Evolutionary conservation across 345 rosid species (phyloP).

Genomic region (Bruguiera gymnorhiza): DNA sequence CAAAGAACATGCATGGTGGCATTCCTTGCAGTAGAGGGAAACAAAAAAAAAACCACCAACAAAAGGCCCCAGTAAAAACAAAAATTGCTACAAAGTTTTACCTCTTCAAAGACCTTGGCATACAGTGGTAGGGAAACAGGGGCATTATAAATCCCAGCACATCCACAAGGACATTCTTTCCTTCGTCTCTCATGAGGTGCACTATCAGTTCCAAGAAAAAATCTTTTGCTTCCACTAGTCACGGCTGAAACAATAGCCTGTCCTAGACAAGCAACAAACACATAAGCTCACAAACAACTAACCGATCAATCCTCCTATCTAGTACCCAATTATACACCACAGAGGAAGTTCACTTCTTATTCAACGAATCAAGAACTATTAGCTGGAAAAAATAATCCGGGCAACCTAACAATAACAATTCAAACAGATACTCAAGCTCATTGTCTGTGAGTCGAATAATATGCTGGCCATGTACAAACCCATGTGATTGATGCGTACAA

Average conservation of each 20-base stretch:
- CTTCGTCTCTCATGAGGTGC: slow-evolving; percentile 83
- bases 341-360: background rate
- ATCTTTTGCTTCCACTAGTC: slow-evolving; percentile 80
- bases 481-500: too few species aligned
- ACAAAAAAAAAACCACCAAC: background rate
- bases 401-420: too few species aligned
- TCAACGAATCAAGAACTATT: background rate
- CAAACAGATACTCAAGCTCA: too few species aligned
- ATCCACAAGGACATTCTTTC: slow-evolving; percentile 84
- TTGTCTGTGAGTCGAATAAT: too few species aligned
- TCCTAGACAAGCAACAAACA: slow-evolving; percentile 42
- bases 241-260: slow-evolving; percentile 83
- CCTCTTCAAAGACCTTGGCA: slow-evolving; percentile 84
- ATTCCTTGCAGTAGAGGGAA: too few species aligned
- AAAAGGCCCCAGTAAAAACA: background rate
- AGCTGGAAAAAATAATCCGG: too few species aligned
- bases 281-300: background rate
- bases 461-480: too few species aligned
- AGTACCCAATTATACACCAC: background rate
- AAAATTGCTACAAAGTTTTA: slow-evolving; percentile 15
- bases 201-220: slow-evolving; percentile 98
- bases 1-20: too few species aligned
- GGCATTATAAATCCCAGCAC: slow-evolving; percentile 88
- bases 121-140: slow-evolving; percentile 66
- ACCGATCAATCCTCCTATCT: background rate